Evolutionary conservation across 257 asterid genomes (phyloP).

Genomic region (Agastache rugosa): DNA sequence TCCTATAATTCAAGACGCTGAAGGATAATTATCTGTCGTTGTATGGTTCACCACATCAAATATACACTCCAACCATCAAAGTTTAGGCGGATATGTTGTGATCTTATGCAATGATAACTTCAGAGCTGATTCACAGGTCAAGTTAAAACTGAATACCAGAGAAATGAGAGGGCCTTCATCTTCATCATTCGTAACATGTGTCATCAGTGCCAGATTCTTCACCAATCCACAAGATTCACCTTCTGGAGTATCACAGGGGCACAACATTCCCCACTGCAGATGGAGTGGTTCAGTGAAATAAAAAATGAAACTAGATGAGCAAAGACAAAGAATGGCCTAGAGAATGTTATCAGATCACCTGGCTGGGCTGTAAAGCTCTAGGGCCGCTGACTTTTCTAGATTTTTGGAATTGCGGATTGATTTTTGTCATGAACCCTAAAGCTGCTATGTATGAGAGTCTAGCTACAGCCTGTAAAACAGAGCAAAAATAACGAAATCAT

Average conservation of each 20-base stretch:
- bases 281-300: slow-evolving; percentile 34
- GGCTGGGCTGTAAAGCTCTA: slow-evolving; percentile 98
- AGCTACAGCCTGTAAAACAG: slow-evolving; percentile 60
- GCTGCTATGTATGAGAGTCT: slow-evolving; percentile 85
- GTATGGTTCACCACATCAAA: not conserved
- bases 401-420: slow-evolving; percentile 87
- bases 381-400: slow-evolving; percentile 99
- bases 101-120: not conserved
- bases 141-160: slow-evolving; percentile 58
- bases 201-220: slow-evolving; percentile 95
- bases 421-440: slow-evolving; percentile 89
- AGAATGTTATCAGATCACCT: slow-evolving; percentile 52
- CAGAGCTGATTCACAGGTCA: not conserved
- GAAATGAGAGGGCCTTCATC: slow-evolving; percentile 84
- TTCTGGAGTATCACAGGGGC: slow-evolving; percentile 99
- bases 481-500: slow-evolving; percentile 21
- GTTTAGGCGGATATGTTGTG: not conserved
- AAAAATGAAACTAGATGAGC: slow-evolving; percentile 14
- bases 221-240: slow-evolving; percentile 99
- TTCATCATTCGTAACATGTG: slow-evolving; percentile 97
- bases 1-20: not conserved
- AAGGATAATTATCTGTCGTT: not conserved
- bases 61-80: not conserved
- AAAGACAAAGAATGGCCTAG: slow-evolving; percentile 19
- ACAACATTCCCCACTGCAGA: slow-evolving; percentile 97